Evolutionary conservation across 192 early-diverging fungal species (phyloP).

Genomic region (Gryganskiella cystojenkinii): DNA sequence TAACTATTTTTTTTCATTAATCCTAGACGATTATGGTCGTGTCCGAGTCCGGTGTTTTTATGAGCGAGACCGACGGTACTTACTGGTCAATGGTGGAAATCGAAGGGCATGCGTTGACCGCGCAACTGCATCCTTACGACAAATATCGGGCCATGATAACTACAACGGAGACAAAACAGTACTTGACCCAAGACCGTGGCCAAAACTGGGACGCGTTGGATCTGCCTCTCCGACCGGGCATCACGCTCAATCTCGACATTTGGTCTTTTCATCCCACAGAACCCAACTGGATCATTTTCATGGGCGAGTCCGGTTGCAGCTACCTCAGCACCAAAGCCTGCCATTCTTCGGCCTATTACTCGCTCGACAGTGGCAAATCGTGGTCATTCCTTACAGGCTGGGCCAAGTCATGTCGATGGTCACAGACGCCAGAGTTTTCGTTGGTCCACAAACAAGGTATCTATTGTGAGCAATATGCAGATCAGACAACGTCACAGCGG

Average conservation of each 20-base stretch:
- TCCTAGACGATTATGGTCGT: conserved; percentile 57
- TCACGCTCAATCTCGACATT: conserved; percentile 61
- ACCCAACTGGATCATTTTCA: conserved; percentile 80
- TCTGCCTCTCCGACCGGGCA: conserved; percentile 66
- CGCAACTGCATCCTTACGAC: conserved; percentile 69
- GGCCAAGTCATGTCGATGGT: conserved; percentile 74
- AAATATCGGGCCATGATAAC: conserved; percentile 69
- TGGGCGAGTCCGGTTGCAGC: conserved; percentile 64
- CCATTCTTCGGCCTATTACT: conserved; percentile 74
- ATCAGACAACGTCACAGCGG: conserved; percentile 65
- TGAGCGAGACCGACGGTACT: conserved; percentile 68
- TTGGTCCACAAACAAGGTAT: conserved; percentile 63
- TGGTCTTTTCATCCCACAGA: conserved; percentile 82
- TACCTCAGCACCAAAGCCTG: conserved; percentile 59
- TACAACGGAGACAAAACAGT: conserved; percentile 51
- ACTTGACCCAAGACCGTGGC: conserved; percentile 67
- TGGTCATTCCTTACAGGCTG: conserved; percentile 76
- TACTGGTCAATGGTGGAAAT: conserved; percentile 56
- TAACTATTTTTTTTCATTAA: no score
- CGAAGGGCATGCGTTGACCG: conserved; percentile 43
- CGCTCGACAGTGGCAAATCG: conserved; percentile 70
- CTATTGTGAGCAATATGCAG: conserved; percentile 74
- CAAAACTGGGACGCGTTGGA: conserved; percentile 60
- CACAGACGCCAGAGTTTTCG: conserved; percentile 60
- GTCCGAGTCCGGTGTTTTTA: conserved; percentile 52